Evolutionary conservation across 495 filamentous ascomycete species (phyloP), one percentile per base, ranked within the genome.

Genomic region (Penicillium atrosanguineum): DNA sequence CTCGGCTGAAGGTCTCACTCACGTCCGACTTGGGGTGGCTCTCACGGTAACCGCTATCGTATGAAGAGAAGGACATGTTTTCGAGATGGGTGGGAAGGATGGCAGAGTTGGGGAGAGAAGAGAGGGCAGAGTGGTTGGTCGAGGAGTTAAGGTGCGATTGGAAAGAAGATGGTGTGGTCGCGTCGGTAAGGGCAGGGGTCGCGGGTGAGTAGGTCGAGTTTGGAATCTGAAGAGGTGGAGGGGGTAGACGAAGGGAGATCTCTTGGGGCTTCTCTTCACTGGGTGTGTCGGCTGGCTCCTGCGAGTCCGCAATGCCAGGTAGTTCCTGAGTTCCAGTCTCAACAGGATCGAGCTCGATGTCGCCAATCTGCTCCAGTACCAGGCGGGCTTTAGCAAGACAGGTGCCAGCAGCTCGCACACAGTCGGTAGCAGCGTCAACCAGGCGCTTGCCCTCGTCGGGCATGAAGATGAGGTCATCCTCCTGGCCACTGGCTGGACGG

Each of bases 311-410:
- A 43, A 56, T 55, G 19, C 53, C 38, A 39, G 60, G 43, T n/a
- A 51, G n/a, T 0, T 53, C 43, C 11, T 57, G 51, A 7, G 45
- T 34, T n/a, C 51, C 21, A 9, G 52, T 76, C 46, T 84, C 69
- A 1, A 81, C 61, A 15, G 79, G 63, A 41, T 90, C 86, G 49
- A 95, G 82, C 64, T 96, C 91, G 62, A 99, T 96, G 69, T 99
- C 94, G 20, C 94, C 95, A 56, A 94, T 90, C 44, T 87, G 79
- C 70, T 96, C 91, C 52, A 99, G 86, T 36, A 96, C 86, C 69
- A 82, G 76, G 60, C 87, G 90, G 21, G 91, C 86, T 68, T 91
- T 91, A 6, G 86, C 85, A 19, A 95, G 85, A 66, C 94, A 97
- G 59, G 96, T 92, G 15, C 92, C 92, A 46, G 91, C 90, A 29